phyloP scores from a whole-genome alignment of 2,329 filamentous ascomycete genomes.

The Elsinoe arachidis region DNA sequence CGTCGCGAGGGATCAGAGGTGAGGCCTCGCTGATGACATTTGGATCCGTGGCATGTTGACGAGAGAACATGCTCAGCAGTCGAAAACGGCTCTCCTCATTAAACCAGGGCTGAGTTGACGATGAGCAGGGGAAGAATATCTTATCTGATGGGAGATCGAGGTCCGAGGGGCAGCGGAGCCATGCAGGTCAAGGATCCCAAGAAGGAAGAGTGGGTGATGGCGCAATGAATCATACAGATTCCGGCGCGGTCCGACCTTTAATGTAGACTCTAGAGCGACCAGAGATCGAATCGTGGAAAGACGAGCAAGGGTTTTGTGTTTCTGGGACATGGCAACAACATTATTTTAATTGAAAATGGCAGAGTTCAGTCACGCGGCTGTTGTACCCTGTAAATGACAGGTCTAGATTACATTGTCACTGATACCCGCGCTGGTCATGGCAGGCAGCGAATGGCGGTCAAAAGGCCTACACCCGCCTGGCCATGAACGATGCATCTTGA shows the following conservation, averaged over 20 bases:
- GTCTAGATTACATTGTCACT: neutral
- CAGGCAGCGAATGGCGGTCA: neutral
- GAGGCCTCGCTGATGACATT: constrained; percentile 6
- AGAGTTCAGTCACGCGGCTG: constrained; percentile 8
- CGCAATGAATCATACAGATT: neutral
- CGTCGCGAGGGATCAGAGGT: constrained; percentile 5
- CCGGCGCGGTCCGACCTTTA: constrained; percentile 4
- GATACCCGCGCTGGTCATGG: neutral
- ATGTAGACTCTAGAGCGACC: too few species aligned
- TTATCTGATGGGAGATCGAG: constrained; percentile 9
- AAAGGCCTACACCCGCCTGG: neutral
- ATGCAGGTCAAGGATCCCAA: neutral
- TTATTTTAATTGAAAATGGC: neutral
- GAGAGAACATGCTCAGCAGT: constrained; percentile 6
- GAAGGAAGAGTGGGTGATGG: neutral
- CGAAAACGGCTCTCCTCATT: neutral
- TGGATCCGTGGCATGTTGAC: constrained; percentile 1
- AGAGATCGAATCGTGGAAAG: neutral
- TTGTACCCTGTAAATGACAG: neutral
- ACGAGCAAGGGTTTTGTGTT: neutral
- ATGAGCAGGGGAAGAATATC: neutral
- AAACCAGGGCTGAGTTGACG: neutral
- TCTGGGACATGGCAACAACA: neutral
- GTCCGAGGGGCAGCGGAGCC: neutral
- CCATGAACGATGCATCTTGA: neutral